A percentile compares a stretch with the other conserved stretches of the same genome.
phyloP scores from a whole-genome alignment of 1,284 basidiomycete species.

The Kwoniella shivajii region DNA sequence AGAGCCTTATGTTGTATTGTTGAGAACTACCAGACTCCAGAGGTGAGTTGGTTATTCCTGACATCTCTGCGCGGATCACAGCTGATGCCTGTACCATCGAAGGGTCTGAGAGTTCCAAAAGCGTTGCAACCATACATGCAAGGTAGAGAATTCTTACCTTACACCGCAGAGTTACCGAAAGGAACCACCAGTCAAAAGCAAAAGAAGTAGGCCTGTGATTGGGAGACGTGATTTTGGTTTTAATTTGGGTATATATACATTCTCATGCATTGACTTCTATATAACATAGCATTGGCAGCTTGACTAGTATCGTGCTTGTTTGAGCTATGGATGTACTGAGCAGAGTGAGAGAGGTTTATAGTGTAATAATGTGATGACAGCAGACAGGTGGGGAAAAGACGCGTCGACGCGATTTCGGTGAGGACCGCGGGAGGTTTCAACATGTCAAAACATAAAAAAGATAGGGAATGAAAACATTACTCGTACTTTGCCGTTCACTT shows the following conservation, averaged over 20 bases:
- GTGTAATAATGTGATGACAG: too few relatives aligned
- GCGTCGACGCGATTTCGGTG: conserved; percentile 11
- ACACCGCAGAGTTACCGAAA: conserved; percentile 51
- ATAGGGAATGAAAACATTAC: not conserved
- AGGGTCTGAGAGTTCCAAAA: conserved; percentile 88
- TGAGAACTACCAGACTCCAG: conserved; percentile 97
- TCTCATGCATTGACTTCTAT: not conserved
- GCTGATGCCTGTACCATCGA: not conserved
- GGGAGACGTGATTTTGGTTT: not conserved
- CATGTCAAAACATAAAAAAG: not conserved
- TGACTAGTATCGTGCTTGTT: too few relatives aligned
- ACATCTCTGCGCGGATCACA: not conserved
- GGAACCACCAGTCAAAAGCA: conserved; percentile 44
- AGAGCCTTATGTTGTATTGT: conserved; percentile 94
- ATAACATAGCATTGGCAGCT: not conserved
- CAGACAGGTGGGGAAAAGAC: conserved; percentile 1
- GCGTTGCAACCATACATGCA: conserved; percentile 92
- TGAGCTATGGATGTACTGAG: too few relatives aligned
- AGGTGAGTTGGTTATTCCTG: conserved; percentile 60
- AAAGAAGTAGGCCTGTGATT: conserved; percentile 21
- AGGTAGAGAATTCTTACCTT: conserved; percentile 90
- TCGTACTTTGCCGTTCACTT: not conserved
- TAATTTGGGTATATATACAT: not conserved
- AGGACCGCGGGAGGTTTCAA: not conserved
- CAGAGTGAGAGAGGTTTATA: too few relatives aligned